Evolutionary conservation across 352 stramenopile species (phyloP), one percentile per base, ranked within the genome.

Genomic region (Plasmopara muralis): DNA sequence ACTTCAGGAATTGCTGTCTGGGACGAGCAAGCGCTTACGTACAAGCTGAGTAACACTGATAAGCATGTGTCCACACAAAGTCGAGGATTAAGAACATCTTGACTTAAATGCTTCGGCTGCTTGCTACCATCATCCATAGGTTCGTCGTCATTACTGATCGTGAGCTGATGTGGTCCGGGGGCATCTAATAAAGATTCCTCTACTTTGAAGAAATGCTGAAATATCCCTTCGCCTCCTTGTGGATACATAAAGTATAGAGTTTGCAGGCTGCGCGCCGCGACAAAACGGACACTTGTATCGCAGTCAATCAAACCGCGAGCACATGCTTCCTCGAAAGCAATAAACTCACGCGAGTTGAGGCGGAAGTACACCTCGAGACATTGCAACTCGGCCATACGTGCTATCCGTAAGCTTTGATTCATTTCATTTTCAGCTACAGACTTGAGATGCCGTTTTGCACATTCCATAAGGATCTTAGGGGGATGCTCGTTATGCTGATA

Each of bases 241-340:
- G 77, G 76, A 56, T 87, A 92, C 81, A 91, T 95, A 50, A 75
- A 86, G 48, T 84, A 85, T 15, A 92, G 25, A 5, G 81, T 80
- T 49, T 89, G 80, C 37, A 88, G 66, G 12, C 70, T 57, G 39
- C 54, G 58, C 9, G 74, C 64, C 6, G 78, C 69, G 6, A 67
- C 50, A 6, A 73, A 43, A 18, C 83, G 84, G 5, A 95, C 84
- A 25, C 54, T 60, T 9, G 76, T 55, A 35, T 85, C 80, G 2
- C 50, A 45, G 40, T 95, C 83, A 8, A 70, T 60, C 4, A 92
- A 42, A 9, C 64, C 60, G 33, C 55, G 18, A 34, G 88, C 70
- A 6, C 68, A 70, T 8, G 47, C 45, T 39, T 85, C 75, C 12
- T 83, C 63, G 49, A 89, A 92, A 8, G 57, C 47, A 0, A 18